phyloP scores from a whole-genome alignment of 2,329 filamentous ascomycete genomes.

The Fusarium sp. region DNA sequence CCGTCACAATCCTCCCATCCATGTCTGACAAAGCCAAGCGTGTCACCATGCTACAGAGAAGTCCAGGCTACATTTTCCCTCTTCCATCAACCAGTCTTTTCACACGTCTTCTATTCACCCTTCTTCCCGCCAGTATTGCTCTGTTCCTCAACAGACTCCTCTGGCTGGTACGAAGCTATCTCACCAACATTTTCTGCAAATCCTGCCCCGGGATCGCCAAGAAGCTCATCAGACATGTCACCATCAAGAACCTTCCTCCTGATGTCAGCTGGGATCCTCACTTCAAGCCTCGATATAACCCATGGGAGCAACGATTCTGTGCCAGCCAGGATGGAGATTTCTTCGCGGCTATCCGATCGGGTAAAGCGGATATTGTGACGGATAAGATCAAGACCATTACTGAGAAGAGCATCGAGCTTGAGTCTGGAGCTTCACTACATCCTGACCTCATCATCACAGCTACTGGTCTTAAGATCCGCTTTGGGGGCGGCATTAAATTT shows the following conservation, averaged over 20 bases:
- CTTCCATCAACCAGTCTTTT: slow-evolving; percentile 59
- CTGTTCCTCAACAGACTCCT: slow-evolving; percentile 60
- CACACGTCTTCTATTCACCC: slow-evolving; percentile 51
- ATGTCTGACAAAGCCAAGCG: slow-evolving; percentile 68
- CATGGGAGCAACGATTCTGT: slow-evolving; percentile 78
- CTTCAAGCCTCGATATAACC: slow-evolving; percentile 67
- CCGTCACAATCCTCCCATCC: slow-evolving; percentile 73
- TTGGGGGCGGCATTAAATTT: slow-evolving; percentile 66
- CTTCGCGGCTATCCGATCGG: slow-evolving; percentile 55
- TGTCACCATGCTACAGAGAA: slow-evolving; percentile 78
- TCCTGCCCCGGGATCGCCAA: slow-evolving; percentile 61
- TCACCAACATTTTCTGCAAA: slow-evolving; percentile 61
- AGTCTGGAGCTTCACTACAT: slow-evolving; percentile 58
- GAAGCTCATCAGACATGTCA: slow-evolving; percentile 56
- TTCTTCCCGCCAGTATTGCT: slow-evolving; percentile 59
- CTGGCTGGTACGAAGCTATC: slow-evolving; percentile 58
- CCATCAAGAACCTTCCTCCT: slow-evolving; percentile 61
- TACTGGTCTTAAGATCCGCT: slow-evolving; percentile 68
- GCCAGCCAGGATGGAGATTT: slow-evolving; percentile 63
- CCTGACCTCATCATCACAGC: slow-evolving; percentile 75
- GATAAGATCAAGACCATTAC: slow-evolving; percentile 61
- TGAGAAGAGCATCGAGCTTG: slow-evolving; percentile 57
- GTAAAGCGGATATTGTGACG: slow-evolving; percentile 58
- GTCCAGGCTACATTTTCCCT: slow-evolving; percentile 71
- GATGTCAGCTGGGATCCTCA: slow-evolving; percentile 64